A percentile compares a stretch with the other conserved stretches of the same genome.
Conservation (phyloP, 352 stramenopile genomes). For the Globisporangium uncinulatum region DNA sequence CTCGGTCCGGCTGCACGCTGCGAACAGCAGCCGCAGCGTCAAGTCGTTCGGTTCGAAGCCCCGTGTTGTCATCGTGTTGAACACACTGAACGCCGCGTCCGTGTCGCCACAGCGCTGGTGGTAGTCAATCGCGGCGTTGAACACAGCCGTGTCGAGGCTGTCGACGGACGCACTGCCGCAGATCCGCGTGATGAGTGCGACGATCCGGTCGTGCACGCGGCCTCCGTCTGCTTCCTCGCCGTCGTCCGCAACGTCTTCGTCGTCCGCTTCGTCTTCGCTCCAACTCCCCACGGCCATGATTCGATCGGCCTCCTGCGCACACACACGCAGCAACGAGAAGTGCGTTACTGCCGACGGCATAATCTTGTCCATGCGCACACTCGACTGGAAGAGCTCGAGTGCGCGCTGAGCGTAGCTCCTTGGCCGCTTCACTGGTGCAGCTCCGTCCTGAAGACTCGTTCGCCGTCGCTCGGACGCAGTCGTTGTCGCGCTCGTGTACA, state of each 20-base stretch:
- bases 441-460: background rate
- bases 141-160: constrained; percentile 40
- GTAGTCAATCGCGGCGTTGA: constrained; percentile 65
- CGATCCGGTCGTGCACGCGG: constrained; percentile 14
- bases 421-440: background rate
- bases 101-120: constrained; percentile 46
- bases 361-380: constrained; percentile 8
- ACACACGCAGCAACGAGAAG: constrained; percentile 50
- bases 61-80: constrained; percentile 52
- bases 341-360: constrained; percentile 27
- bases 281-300: background rate
- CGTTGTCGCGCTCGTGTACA: constrained; percentile 16
- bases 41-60: constrained; percentile 33
- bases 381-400: constrained; percentile 16
- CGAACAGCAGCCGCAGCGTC: constrained; percentile 58
- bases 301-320: constrained; percentile 32
- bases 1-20: constrained; percentile 33
- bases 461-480: background rate
- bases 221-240: constrained; percentile 8
- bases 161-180: constrained; percentile 31
- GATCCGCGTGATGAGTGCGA: constrained; percentile 33
- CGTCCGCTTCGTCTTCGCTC: constrained; percentile 7
- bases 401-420: constrained; percentile 23
- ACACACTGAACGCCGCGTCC: constrained; percentile 42
- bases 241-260: constrained; percentile 16